phyloP scores from a whole-genome alignment of 768 basidiomycete species.

The Boletus subcaerulescens region DNA sequence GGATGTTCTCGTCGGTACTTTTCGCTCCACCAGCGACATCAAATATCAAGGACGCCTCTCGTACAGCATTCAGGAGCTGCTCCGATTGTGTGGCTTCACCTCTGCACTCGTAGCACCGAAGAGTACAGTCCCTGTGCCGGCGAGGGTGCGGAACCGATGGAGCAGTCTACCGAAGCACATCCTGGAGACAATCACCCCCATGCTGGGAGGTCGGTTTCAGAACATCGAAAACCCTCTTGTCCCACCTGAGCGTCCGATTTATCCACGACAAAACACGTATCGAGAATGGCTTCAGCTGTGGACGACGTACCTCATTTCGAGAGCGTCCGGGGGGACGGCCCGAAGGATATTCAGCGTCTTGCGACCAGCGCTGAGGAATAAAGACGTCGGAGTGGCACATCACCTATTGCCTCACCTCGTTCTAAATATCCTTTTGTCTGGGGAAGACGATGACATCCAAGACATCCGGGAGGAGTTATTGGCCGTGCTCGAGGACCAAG shows the following conservation, averaged over 20 bases:
- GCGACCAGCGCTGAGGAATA: slow-evolving; percentile 71
- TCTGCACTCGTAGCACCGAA: slow-evolving; percentile 63
- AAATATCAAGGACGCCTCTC: slow-evolving; percentile 87
- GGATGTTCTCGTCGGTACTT: slow-evolving; percentile 84
- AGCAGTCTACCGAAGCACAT: slow-evolving; percentile 75
- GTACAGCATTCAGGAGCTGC: slow-evolving; percentile 87
- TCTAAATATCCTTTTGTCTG: slow-evolving; percentile 79
- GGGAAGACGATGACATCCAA: slow-evolving; percentile 55
- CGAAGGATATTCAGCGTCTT: slow-evolving; percentile 75
- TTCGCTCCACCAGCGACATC: slow-evolving; percentile 92
- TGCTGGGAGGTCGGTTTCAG: slow-evolving; percentile 69
- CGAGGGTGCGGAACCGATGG: slow-evolving; percentile 78
- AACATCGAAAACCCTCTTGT: slow-evolving; percentile 43
- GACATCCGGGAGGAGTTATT: slow-evolving; percentile 75
- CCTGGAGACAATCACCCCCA: slow-evolving; percentile 79
- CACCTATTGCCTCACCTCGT: slow-evolving; percentile 90
- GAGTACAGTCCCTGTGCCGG: slow-evolving; percentile 46
- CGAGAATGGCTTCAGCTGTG: slow-evolving; percentile 95
- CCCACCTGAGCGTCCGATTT: slow-evolving; percentile 66
- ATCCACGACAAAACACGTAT: slow-evolving; percentile 73
- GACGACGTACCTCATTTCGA: slow-evolving; percentile 77
- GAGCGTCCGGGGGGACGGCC: slow-evolving; percentile 55
- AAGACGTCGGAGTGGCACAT: slow-evolving; percentile 93
- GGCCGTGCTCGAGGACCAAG: slow-evolving; percentile 84
- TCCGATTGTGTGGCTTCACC: slow-evolving; percentile 84